Percentiles rank a stretch among this genome's conserved stretches.
These are phyloP conservation scores for Nicotiana obtusifolia DNA, from an alignment of 257 asterid species.

Conservation along the genomic window DNA sequence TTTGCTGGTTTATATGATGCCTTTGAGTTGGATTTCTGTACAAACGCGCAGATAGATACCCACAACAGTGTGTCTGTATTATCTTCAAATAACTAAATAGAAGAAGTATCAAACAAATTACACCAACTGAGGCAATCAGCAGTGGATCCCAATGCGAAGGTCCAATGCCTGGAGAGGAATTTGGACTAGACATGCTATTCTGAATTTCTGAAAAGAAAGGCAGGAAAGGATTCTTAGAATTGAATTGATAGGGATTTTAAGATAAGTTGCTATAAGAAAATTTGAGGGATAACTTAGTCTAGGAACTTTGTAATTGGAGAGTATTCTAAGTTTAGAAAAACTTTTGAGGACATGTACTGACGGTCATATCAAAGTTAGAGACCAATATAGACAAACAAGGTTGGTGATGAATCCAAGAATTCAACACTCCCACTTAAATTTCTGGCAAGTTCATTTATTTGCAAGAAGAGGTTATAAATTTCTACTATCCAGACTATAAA, in stretches of 20 bases:
- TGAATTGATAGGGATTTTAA: neutral
- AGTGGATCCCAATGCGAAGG: constrained; percentile 47
- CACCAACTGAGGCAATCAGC: constrained; percentile 37
- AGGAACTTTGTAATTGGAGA: constrained; percentile 8
- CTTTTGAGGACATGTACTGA: neutral
- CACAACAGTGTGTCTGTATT: constrained; percentile 25
- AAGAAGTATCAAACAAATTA: constrained; percentile 42
- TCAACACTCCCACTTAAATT: neutral
- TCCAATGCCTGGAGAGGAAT: constrained; percentile 18
- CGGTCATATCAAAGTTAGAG: neutral
- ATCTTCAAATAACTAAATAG: constrained; percentile 44
- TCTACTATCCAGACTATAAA: neutral
- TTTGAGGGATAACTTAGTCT: neutral
- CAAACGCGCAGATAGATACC: constrained; percentile 2
- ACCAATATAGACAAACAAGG: neutral
- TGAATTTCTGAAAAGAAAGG: neutral
- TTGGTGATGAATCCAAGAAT: constrained; percentile 5
- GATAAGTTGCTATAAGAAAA: neutral
- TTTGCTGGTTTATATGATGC: constrained; percentile 33
- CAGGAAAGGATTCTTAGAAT: neutral
- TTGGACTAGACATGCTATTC: constrained; percentile 30
- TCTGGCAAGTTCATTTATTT: neutral
- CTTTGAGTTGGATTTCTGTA: constrained; percentile 29
- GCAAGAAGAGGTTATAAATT: neutral
- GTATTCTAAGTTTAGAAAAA: neutral